These are phyloP conservation scores for Paxillus involutus DNA, from an alignment of 768 basidiomycete genomes.

Conservation along the genomic window DNA sequence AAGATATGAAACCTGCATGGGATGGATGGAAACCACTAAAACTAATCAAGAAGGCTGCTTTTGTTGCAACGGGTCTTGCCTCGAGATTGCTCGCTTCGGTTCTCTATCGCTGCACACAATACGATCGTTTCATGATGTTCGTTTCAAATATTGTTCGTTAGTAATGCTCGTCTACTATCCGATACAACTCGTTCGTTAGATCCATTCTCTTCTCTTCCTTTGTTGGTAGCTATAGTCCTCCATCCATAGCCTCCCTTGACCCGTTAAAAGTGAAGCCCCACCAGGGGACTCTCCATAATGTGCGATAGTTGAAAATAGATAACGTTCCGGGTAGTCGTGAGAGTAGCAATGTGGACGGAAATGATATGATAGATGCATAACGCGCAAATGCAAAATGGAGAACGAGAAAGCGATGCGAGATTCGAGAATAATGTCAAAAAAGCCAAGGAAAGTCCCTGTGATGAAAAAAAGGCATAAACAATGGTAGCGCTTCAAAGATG, in stretches of 20 bases:
- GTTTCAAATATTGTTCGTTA: slow-evolving; percentile 23
- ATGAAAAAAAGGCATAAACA: slow-evolving; percentile 1
- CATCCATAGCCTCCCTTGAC: slow-evolving; percentile 8
- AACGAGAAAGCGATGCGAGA: slow-evolving; percentile 19
- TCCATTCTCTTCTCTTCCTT: slow-evolving; percentile 11
- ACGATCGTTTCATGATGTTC: slow-evolving; percentile 38
- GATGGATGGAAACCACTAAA: too few relatives aligned
- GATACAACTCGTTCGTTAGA: slow-evolving; percentile 9
- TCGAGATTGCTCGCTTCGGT: too few relatives aligned
- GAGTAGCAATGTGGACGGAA: slow-evolving; percentile 25
- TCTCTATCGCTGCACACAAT: too few relatives aligned
- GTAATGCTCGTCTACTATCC: too few relatives aligned
- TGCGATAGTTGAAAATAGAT: slow-evolving; percentile 32
- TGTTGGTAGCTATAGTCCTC: slow-evolving; percentile 10
- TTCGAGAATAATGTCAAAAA: slow-evolving; percentile 28
- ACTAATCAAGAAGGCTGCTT: too few relatives aligned
- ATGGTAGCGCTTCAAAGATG: slow-evolving; percentile 1
- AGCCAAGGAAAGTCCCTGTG: too few relatives aligned
- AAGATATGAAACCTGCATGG: too few relatives aligned
- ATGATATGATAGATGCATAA: slow-evolving; percentile 22
- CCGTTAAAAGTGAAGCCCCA: slow-evolving; percentile 17
- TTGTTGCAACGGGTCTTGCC: too few relatives aligned
- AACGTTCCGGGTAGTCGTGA: slow-evolving; percentile 16
- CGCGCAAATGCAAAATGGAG: slow-evolving; percentile 15
- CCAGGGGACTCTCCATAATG: slow-evolving; percentile 19